These are phyloP conservation scores for Tylopilus cervinicoccineus DNA, from an alignment of 768 basidiomycete genomes.

Conservation along the genomic window DNA sequence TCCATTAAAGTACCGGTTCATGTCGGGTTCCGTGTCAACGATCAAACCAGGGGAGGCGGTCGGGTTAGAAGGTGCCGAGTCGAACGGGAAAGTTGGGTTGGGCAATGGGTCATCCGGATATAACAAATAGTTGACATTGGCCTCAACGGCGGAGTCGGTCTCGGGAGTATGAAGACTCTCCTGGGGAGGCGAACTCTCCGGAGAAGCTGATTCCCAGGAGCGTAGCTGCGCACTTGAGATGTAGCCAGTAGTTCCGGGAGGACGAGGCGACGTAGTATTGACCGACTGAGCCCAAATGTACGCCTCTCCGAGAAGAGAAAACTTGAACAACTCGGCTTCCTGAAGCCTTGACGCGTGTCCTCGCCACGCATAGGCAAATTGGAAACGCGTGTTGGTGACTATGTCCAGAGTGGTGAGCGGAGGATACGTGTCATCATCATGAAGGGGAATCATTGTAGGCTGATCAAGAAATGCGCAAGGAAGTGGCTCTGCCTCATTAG, in stretches of 20 bases:
- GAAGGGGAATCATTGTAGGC: constrained; percentile 11
- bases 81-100: not conserved
- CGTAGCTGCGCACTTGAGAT: constrained; percentile 8
- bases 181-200: not conserved
- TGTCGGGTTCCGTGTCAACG: constrained; percentile 20
- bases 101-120: not conserved
- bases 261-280: not conserved
- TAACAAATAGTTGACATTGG: not conserved
- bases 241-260: constrained; percentile 6
- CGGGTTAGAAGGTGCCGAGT: not conserved
- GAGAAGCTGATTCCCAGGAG: constrained; percentile 14
- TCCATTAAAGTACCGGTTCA: constrained; percentile 27
- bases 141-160: not conserved
- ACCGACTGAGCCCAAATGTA: constrained; percentile 2
- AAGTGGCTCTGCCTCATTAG: not conserved
- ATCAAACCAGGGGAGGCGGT: not conserved
- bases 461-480: constrained; percentile 1
- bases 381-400: constrained; percentile 21
- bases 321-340: constrained; percentile 1
- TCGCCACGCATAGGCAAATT: constrained; percentile 20
- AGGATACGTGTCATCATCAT: constrained; percentile 15
- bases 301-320: not conserved
- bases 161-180: not conserved
- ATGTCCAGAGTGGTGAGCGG: constrained; percentile 15
- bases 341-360: constrained; percentile 11